A percentile compares a stretch with the other conserved stretches of the same genome.
Evolutionary conservation across 2,329 filamentous ascomycete genomes (phyloP).

Genomic region (Fonsecaea multimorphosa): DNA sequence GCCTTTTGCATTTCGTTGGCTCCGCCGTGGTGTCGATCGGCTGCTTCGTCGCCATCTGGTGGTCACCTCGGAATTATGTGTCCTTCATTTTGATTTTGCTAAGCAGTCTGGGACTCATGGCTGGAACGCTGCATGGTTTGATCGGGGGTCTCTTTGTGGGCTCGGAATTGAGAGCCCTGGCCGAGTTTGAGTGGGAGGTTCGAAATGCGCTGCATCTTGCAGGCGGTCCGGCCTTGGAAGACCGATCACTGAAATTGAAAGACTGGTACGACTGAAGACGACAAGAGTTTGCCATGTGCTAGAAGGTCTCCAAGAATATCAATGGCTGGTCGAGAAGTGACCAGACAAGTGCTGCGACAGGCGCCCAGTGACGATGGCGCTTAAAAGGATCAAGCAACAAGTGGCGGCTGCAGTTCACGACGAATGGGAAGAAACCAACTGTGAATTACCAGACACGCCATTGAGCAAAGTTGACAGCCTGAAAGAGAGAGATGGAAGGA

Average conservation of each 20-base stretch:
- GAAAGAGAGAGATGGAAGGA: not conserved
- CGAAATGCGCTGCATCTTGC: slow-evolving; percentile 50
- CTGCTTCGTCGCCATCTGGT: slow-evolving; percentile 85
- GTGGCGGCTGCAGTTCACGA: slow-evolving; percentile 9
- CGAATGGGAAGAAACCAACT: slow-evolving; percentile 7
- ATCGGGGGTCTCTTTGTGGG: slow-evolving; percentile 87
- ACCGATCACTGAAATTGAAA: slow-evolving; percentile 33
- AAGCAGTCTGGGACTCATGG: slow-evolving; percentile 75
- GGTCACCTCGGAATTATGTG: slow-evolving; percentile 75
- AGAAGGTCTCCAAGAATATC: not conserved
- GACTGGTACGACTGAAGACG: slow-evolving; percentile 39
- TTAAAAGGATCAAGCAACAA: slow-evolving; percentile 4
- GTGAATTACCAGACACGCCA: slow-evolving; percentile 13
- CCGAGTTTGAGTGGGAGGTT: slow-evolving; percentile 95
- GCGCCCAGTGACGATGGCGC: slow-evolving; percentile 26
- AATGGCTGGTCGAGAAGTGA: not conserved
- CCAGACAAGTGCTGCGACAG: slow-evolving; percentile 5
- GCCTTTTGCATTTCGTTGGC: slow-evolving; percentile 74
- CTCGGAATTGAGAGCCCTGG: slow-evolving; percentile 78
- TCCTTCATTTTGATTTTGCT: slow-evolving; percentile 80
- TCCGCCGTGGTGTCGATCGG: slow-evolving; percentile 72
- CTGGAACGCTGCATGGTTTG: slow-evolving; percentile 81
- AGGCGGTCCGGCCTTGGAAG: slow-evolving; percentile 35
- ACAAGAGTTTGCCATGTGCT: not conserved
- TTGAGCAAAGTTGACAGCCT: not conserved